Conservation (phyloP, 257 asterid species). For the Thymus mandschuricus region DNA sequence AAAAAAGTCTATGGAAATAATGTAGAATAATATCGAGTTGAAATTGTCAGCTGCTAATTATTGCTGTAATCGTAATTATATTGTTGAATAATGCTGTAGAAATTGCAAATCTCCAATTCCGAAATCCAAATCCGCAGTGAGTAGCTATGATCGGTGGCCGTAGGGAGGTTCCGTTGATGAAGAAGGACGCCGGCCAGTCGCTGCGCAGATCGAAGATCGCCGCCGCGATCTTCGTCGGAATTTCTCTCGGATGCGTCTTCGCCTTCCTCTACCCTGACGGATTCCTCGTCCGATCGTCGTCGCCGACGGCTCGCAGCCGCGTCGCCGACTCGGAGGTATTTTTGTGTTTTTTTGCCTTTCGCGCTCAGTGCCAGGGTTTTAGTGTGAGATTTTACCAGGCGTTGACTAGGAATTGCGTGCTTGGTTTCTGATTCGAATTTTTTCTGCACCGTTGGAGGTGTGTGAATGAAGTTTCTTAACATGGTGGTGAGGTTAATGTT, state of each 20-base stretch:
- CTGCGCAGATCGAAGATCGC: conserved; percentile 43
- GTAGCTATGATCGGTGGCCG: conserved; percentile 39
- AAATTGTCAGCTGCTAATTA: neutral
- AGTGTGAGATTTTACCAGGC: neutral
- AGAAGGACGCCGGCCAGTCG: conserved; percentile 38
- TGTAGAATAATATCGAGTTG: neutral
- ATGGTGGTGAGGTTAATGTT: neutral
- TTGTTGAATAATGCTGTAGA: conserved; percentile 12
- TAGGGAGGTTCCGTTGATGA: conserved; percentile 48
- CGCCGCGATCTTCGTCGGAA: conserved; percentile 50
- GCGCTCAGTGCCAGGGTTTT: neutral
- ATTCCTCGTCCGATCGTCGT: conserved; percentile 37
- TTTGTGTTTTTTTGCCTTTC: neutral
- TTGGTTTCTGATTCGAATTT: conserved; percentile 22
- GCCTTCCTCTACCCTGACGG: conserved; percentile 53
- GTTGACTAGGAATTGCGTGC: conserved; percentile 28
- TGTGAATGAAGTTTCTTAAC: conserved; percentile 7
- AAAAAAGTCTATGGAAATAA: neutral
- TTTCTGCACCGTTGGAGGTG: neutral
- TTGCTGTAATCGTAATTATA: neutral
- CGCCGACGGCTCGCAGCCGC: conserved; percentile 30
- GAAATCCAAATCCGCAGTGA: conserved; percentile 18
- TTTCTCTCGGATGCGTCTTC: conserved; percentile 48
- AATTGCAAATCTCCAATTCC: conserved; percentile 11
- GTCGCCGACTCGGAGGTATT: conserved; percentile 45